phyloP scores from a whole-genome alignment of 495 filamentous ascomycete species.

The Podospora pseudoanserina region DNA sequence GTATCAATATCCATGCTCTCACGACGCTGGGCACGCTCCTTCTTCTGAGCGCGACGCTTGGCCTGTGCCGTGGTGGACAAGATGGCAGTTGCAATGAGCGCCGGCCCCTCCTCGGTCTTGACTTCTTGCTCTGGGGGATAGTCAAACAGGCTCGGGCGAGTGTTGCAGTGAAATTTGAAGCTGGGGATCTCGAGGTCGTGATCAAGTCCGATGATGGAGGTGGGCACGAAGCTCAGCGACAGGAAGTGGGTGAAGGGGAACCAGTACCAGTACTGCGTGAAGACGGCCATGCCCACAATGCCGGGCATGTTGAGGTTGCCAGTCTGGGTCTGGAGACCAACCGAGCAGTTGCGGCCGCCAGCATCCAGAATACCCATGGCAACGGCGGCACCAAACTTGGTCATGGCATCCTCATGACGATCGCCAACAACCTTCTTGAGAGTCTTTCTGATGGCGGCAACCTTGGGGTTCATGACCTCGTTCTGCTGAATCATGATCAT shows the following conservation, averaged over 20 bases:
- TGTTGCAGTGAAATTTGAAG: constrained; percentile 94
- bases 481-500: constrained; percentile 99
- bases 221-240: constrained; percentile 87
- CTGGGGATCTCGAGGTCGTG: constrained; percentile 89
- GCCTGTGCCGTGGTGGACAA: constrained; percentile 96
- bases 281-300: constrained; percentile 95
- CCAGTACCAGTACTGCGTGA: constrained; percentile 99
- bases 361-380: constrained; percentile 97
- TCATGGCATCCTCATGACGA: constrained; percentile 98
- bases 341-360: constrained; percentile 96
- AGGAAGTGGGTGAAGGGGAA: constrained; percentile 99
- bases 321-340: constrained; percentile 93
- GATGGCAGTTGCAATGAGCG: constrained; percentile 93
- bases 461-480: constrained; percentile 90
- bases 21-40: constrained; percentile 63
- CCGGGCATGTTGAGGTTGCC: constrained; percentile 97
- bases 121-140: constrained; percentile 95
- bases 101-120: constrained; percentile 86
- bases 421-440: constrained; percentile 89
- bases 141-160: constrained; percentile 92
- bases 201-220: constrained; percentile 90
- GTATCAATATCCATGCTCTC: constrained; percentile 90
- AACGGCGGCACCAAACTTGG: constrained; percentile 92
- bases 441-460: constrained; percentile 74
- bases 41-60: constrained; percentile 83